Conservation (phyloP, 2,329 filamentous ascomycete genomes). For the Hortaea sp. region DNA sequence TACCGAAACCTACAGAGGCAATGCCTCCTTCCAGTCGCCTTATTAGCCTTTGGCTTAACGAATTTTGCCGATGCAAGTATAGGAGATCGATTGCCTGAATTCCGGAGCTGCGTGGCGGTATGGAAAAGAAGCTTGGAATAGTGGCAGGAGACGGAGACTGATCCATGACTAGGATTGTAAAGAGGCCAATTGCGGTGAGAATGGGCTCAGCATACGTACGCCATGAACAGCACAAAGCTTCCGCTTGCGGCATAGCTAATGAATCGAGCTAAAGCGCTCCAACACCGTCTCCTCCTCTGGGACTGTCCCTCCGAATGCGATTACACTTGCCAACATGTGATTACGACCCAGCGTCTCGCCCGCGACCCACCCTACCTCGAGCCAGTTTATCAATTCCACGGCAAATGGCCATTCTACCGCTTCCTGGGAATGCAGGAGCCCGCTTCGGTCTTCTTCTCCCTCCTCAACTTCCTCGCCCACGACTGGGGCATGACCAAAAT, state of each 20-base stretch:
- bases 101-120: slow-evolving; percentile 77
- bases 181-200: slow-evolving; percentile 64
- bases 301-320: slow-evolving; percentile 90
- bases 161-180: slow-evolving; percentile 56
- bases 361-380: slow-evolving; percentile 53
- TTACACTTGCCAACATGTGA: slow-evolving; percentile 91
- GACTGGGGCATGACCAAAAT: slow-evolving; percentile 63
- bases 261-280: slow-evolving; percentile 50
- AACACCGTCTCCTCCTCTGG: slow-evolving; percentile 84
- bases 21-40: slow-evolving; percentile 12
- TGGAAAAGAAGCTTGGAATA: slow-evolving; percentile 12
- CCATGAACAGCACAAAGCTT: background rate
- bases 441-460: slow-evolving; percentile 82
- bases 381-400: slow-evolving; percentile 83
- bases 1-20: slow-evolving; percentile 9
- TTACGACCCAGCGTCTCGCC: slow-evolving; percentile 62
- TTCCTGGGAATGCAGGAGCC: slow-evolving; percentile 91
- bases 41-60: slow-evolving; percentile 4
- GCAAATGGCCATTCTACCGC: slow-evolving; percentile 95
- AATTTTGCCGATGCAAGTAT: slow-evolving; percentile 52
- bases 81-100: slow-evolving; percentile 80
- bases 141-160: background rate
- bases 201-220: slow-evolving; percentile 63
- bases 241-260: too few relatives aligned
- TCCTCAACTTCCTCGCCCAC: slow-evolving; percentile 85